These are phyloP conservation scores for Kockovaella imperatae DNA, from an alignment of 768 basidiomycete genomes.

Conservation along the genomic window DNA sequence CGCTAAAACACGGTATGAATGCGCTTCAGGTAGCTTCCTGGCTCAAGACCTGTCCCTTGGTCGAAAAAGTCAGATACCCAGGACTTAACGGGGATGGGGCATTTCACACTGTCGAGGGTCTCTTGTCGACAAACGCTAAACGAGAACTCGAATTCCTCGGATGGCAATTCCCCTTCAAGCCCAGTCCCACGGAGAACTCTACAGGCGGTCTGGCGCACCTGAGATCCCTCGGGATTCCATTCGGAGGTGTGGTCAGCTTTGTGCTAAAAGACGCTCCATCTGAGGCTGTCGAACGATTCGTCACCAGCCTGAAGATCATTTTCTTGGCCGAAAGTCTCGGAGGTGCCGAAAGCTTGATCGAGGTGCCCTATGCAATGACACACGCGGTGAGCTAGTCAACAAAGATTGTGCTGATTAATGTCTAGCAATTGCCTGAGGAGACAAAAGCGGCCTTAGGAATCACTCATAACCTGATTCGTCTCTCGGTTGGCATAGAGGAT, in stretches of 20 bases:
- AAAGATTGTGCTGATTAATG: neutral
- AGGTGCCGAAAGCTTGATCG: slow-evolving; percentile 84
- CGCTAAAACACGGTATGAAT: slow-evolving; percentile 77
- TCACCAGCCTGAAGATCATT: slow-evolving; percentile 61
- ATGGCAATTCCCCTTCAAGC: slow-evolving; percentile 39
- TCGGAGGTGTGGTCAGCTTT: slow-evolving; percentile 81
- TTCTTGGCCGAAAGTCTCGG: slow-evolving; percentile 81
- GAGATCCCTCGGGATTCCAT: slow-evolving; percentile 60
- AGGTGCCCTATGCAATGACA: slow-evolving; percentile 82
- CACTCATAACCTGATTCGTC: slow-evolving; percentile 53
- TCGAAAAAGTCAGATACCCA: slow-evolving; percentile 80
- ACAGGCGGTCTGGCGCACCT: slow-evolving; percentile 14
- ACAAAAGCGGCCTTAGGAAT: slow-evolving; percentile 31
- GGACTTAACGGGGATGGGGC: slow-evolving; percentile 64
- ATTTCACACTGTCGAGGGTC: slow-evolving; percentile 57
- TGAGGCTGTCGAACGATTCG: slow-evolving; percentile 58
- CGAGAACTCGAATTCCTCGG: slow-evolving; percentile 53
- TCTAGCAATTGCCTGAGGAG: slow-evolving; percentile 27
- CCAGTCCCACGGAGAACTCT: slow-evolving; percentile 11
- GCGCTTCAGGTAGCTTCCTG: slow-evolving; percentile 66
- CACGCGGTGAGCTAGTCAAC: slow-evolving; percentile 51
- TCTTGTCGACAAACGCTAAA: slow-evolving; percentile 59
- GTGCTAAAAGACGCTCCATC: slow-evolving; percentile 50
- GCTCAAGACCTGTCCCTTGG: slow-evolving; percentile 50
- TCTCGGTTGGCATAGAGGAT: slow-evolving; percentile 87